Conservation (phyloP, 2,329 filamentous ascomycete genomes). For the Phoma sp. region DNA sequence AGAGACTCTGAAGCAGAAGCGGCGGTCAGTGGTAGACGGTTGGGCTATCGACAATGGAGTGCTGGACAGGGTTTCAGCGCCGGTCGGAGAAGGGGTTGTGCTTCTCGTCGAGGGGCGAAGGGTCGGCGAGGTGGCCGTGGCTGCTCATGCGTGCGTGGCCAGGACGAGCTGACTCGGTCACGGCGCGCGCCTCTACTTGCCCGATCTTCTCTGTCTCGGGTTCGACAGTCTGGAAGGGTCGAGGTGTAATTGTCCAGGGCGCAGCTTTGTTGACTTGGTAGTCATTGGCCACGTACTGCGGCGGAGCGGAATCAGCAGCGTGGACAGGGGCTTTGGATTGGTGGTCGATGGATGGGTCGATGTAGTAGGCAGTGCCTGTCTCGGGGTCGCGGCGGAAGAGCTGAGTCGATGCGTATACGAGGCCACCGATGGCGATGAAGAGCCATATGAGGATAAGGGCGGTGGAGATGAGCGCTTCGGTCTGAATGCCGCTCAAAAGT, state of each 20-base stretch:
- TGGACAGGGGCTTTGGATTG: constrained; percentile 25
- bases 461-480: constrained; percentile 81
- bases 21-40: constrained; percentile 51
- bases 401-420: constrained; percentile 70
- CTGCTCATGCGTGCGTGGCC: constrained; percentile 55
- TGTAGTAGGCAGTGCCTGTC: constrained; percentile 57
- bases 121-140: constrained; percentile 53
- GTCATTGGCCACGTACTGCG: constrained; percentile 51
- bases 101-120: constrained; percentile 51
- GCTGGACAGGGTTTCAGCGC: constrained; percentile 13
- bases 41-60: constrained; percentile 42
- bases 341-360: constrained; percentile 38
- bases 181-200: constrained; percentile 51
- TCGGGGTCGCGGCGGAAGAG: constrained; percentile 70
- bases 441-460: constrained; percentile 79
- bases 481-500: constrained; percentile 72
- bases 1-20: constrained; percentile 57
- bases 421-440: constrained; percentile 76
- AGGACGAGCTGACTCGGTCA: constrained; percentile 53
- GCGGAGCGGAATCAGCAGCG: constrained; percentile 47
- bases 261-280: constrained; percentile 55
- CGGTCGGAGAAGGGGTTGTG: constrained; percentile 44
- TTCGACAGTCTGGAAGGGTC: constrained; percentile 54
- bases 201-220: constrained; percentile 53
- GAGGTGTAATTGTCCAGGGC: constrained; percentile 55